Evolutionary conservation across 345 rosid species (phyloP).

Genomic region (Melaleuca alternifolia): DNA sequence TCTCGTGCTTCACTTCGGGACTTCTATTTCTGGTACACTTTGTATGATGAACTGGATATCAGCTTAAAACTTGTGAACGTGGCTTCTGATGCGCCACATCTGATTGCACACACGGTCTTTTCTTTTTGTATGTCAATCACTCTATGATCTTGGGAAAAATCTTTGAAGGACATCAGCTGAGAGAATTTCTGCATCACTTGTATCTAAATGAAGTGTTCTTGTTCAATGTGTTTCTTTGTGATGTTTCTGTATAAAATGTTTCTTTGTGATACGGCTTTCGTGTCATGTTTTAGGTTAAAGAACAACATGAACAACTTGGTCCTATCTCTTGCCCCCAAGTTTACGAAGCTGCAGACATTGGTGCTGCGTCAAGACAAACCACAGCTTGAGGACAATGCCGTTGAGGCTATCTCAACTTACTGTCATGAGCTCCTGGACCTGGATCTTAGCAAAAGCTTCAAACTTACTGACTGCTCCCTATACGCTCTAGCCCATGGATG

Average conservation of each 20-base stretch:
- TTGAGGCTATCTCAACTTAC: slow-evolving; percentile 64
- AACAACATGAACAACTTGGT: slow-evolving; percentile 78
- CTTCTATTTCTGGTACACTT: neutral
- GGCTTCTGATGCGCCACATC: neutral
- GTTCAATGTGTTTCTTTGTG: neutral
- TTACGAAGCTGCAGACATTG: slow-evolving; percentile 60
- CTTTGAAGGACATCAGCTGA: neutral
- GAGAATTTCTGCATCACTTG: neutral
- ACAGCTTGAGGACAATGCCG: slow-evolving; percentile 75
- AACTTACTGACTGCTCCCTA: slow-evolving; percentile 60
- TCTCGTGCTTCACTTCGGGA: neutral
- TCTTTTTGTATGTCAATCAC: neutral
- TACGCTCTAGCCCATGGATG: slow-evolving; percentile 76
- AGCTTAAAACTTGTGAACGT: neutral
- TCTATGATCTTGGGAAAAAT: neutral
- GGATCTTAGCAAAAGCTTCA: slow-evolving; percentile 97
- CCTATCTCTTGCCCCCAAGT: slow-evolving; percentile 71
- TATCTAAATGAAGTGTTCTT: neutral
- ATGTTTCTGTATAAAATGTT: neutral
- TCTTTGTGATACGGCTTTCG: neutral
- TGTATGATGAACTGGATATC: neutral
- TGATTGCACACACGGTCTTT: neutral
- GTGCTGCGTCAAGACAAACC: slow-evolving; percentile 82
- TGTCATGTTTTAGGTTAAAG: slow-evolving; percentile 46
- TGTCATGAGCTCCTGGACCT: slow-evolving; percentile 81